Conservation (phyloP, 2,329 filamentous ascomycete genomes). For the Trichoderma koningii region DNA sequence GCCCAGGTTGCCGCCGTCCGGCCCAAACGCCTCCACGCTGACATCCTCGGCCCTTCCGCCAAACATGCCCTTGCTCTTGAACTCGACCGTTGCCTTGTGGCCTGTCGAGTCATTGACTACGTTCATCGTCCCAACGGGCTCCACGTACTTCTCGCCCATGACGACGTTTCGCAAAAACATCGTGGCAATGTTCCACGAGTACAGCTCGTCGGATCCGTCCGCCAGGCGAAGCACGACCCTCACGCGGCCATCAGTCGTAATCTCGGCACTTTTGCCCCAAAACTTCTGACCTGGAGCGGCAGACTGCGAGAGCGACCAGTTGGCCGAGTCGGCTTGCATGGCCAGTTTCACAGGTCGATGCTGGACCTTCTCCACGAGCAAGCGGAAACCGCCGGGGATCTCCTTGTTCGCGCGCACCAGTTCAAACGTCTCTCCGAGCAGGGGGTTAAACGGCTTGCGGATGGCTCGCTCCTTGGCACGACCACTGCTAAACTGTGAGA, state of each 20-base stretch:
- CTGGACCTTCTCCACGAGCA: slow-evolving; percentile 93
- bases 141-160: slow-evolving; percentile 96
- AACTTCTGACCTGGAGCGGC: slow-evolving; percentile 93
- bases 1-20: slow-evolving; percentile 65
- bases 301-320: slow-evolving; percentile 86
- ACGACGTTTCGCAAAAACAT: slow-evolving; percentile 95
- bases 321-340: slow-evolving; percentile 83
- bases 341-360: slow-evolving; percentile 92
- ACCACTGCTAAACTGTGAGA: slow-evolving; percentile 79
- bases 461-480: slow-evolving; percentile 88
- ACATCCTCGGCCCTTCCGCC: slow-evolving; percentile 92
- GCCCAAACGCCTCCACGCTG: slow-evolving; percentile 69
- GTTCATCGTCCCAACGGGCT: slow-evolving; percentile 88
- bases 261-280: slow-evolving; percentile 95
- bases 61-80: slow-evolving; percentile 96
- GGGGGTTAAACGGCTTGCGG: slow-evolving; percentile 95
- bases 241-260: slow-evolving; percentile 87
- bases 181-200: slow-evolving; percentile 85
- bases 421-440: slow-evolving; percentile 95
- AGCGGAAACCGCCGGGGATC: slow-evolving; percentile 72
- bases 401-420: slow-evolving; percentile 81
- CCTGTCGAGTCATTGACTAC: slow-evolving; percentile 82
- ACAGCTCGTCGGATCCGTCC: slow-evolving; percentile 74
- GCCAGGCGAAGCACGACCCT: slow-evolving; percentile 69
- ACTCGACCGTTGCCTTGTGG: slow-evolving; percentile 81